Percentiles rank a stretch among this genome's conserved stretches.
Evolutionary conservation across 371 early-diverging fungal genomes (phyloP).

Genomic region (Mucor sp.): DNA sequence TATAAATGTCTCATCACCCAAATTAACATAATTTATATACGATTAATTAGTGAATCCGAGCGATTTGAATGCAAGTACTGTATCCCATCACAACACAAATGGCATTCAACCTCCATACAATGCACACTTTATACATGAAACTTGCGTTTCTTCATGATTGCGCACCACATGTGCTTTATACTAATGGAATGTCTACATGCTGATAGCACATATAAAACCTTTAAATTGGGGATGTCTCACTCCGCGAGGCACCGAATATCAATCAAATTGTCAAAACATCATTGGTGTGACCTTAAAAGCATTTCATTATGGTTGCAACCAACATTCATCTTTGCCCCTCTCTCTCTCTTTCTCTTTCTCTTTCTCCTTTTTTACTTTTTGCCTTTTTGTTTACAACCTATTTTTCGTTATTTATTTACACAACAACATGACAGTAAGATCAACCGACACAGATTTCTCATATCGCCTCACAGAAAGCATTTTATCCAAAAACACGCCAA

Average conservation of each 20-base stretch:
- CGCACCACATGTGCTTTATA: neutral
- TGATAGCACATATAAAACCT: neutral
- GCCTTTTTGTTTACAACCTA: neutral
- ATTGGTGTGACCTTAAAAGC: slow-evolving; percentile 11
- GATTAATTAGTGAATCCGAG: too few relatives aligned
- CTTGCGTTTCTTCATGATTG: neutral
- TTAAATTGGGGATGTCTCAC: neutral
- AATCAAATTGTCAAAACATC: slow-evolving; percentile 7
- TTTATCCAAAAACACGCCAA: slow-evolving; percentile 10
- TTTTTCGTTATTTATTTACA: neutral
- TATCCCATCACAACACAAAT: too few relatives aligned
- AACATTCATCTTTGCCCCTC: neutral
- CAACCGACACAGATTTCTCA: slow-evolving; percentile 14
- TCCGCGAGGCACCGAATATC: neutral
- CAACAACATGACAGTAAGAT: slow-evolving; percentile 4
- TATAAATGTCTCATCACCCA: too few relatives aligned
- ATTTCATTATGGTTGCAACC: neutral
- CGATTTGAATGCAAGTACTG: too few relatives aligned
- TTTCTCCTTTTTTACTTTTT: neutral
- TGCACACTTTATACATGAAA: neutral
- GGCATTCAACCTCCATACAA: too few relatives aligned
- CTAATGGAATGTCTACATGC: neutral
- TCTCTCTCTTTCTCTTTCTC: neutral
- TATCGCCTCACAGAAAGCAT: slow-evolving; percentile 23
- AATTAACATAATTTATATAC: too few relatives aligned